Evolutionary conservation across 2,329 filamentous ascomycete genomes (phyloP).

Genomic region (Fusarium sp.): DNA sequence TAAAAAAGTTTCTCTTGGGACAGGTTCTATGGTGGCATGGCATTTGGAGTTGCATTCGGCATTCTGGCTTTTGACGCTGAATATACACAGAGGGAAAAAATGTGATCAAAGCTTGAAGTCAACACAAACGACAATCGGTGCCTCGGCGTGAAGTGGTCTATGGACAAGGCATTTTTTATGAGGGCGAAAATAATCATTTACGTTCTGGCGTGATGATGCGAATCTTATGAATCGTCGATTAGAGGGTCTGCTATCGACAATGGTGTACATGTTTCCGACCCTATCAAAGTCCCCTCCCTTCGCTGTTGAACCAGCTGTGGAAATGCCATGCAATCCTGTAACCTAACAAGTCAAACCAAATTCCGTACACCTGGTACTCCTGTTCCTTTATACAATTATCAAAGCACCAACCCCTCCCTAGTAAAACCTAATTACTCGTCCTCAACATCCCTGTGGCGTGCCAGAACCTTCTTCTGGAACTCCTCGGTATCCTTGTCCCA

Average conservation of each 20-base stretch:
- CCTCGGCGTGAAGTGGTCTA: slow-evolving; percentile 41
- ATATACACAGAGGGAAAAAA: slow-evolving; percentile 49
- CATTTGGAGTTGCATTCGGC: slow-evolving; percentile 58
- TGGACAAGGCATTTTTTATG: slow-evolving; percentile 32
- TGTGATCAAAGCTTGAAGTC: slow-evolving; percentile 47
- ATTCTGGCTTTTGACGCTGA: slow-evolving; percentile 55
- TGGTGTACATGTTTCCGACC: slow-evolving; percentile 38
- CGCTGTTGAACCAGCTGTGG: slow-evolving; percentile 28
- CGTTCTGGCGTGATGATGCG: slow-evolving; percentile 34
- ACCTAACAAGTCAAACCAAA: slow-evolving; percentile 44
- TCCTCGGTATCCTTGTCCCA: slow-evolving; percentile 90
- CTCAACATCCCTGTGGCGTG: slow-evolving; percentile 69
- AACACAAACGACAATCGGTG: slow-evolving; percentile 39
- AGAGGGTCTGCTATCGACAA: slow-evolving; percentile 40
- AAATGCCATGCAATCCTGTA: slow-evolving; percentile 47
- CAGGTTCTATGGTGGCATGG: slow-evolving; percentile 55
- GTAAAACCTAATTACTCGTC: slow-evolving; percentile 58
- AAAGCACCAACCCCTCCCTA: slow-evolving; percentile 26
- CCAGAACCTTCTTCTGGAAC: slow-evolving; percentile 80
- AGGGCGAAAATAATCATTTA: slow-evolving; percentile 36
- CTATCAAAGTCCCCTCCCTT: slow-evolving; percentile 29
- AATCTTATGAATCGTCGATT: slow-evolving; percentile 39
- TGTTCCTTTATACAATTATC: slow-evolving; percentile 47
- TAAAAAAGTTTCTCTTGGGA: slow-evolving; percentile 50
- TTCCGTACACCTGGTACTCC: slow-evolving; percentile 52